Conservation (phyloP, 768 basidiomycete genomes). For the Serendipita sp. region DNA sequence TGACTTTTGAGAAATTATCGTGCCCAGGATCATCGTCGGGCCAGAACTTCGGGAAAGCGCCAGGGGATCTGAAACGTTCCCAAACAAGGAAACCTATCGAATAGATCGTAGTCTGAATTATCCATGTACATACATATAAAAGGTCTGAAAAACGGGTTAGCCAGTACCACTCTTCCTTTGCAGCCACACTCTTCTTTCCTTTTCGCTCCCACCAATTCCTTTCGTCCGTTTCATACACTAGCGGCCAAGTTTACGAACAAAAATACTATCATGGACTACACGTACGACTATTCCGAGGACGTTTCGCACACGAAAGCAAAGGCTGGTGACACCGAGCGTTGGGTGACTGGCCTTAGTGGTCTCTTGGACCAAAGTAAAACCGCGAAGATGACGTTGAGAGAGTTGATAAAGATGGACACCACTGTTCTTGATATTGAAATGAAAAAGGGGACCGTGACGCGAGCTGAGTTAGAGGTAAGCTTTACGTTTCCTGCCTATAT, state of each 20-base stretch:
- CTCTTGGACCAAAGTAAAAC: neutral
- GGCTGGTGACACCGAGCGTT: neutral
- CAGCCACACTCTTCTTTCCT: neutral
- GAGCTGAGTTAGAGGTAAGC: neutral
- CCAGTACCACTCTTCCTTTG: neutral
- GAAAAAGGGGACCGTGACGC: neutral
- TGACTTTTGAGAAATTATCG: no score
- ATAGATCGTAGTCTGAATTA: no score
- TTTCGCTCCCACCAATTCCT: neutral
- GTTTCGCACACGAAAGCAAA: conserved; percentile 3
- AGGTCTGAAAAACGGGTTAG: neutral
- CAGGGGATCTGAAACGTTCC: no score
- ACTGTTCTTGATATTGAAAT: neutral
- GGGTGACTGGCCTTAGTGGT: neutral
- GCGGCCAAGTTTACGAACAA: neutral
- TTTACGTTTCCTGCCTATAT: neutral
- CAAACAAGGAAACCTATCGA: no score
- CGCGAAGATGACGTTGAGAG: neutral
- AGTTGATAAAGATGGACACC: neutral
- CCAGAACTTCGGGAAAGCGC: no score
- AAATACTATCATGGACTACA: neutral
- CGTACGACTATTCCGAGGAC: neutral
- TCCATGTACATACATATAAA: no score
- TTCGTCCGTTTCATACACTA: neutral
- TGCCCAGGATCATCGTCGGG: no score